These are phyloP conservation scores for Globisporangium solare DNA, from an alignment of 352 stramenopile species.

Conservation along the genomic window DNA sequence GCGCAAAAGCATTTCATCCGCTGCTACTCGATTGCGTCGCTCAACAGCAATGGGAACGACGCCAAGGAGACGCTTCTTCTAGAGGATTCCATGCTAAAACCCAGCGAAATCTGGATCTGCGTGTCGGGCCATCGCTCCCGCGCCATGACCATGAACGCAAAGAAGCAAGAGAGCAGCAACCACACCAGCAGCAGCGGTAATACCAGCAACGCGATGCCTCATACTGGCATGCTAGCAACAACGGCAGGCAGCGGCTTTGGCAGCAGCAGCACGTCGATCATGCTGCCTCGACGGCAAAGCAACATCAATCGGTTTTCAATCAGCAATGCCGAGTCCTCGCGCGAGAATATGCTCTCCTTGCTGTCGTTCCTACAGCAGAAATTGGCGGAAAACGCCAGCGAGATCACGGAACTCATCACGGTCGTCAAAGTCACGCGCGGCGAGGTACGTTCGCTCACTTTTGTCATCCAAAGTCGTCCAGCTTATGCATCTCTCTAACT, in stretches of 20 bases:
- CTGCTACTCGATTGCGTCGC: conserved; percentile 47
- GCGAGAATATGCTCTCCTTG: conserved; percentile 29
- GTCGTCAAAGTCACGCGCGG: conserved; percentile 68
- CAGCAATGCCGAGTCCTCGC: conserved; percentile 15
- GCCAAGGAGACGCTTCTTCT: conserved; percentile 51
- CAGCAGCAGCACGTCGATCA: conserved; percentile 6
- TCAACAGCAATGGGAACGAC: conserved; percentile 30
- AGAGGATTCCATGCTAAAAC: conserved; percentile 74
- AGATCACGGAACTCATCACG: conserved; percentile 68
- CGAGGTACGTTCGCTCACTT: conserved; percentile 27
- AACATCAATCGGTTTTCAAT: conserved; percentile 20
- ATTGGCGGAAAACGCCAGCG: conserved; percentile 33
- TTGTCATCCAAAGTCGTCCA: not conserved
- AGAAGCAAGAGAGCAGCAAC: conserved; percentile 18
- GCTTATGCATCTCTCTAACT: too few relatives aligned
- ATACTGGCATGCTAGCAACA: too few relatives aligned
- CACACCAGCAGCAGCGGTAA: not conserved
- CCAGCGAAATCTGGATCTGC: conserved; percentile 72
- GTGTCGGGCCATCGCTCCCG: conserved; percentile 48
- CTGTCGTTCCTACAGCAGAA: conserved; percentile 37
- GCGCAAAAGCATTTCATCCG: conserved; percentile 40
- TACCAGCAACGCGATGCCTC: not conserved
- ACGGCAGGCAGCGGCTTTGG: not conserved
- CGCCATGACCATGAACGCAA: conserved; percentile 22
- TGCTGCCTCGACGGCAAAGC: conserved; percentile 25